Evolutionary conservation across 2,329 filamentous ascomycete species (phyloP).

Genomic region (Thielaviopsis ethacetica): DNA sequence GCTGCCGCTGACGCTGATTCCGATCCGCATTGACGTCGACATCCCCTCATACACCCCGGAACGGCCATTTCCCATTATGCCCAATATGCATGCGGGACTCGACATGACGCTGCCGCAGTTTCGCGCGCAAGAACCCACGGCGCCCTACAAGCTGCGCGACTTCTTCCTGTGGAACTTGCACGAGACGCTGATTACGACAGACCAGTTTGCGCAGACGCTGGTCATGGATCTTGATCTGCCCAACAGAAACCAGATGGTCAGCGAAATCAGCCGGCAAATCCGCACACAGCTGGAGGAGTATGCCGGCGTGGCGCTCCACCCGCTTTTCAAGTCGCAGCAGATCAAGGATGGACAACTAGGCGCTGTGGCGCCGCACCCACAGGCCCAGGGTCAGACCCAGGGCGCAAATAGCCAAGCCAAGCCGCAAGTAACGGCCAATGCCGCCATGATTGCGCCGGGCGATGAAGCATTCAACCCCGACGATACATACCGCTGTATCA

Average conservation of each 20-base stretch:
- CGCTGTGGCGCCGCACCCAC: constrained; percentile 12
- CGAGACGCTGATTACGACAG: constrained; percentile 82
- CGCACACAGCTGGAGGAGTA: constrained; percentile 92
- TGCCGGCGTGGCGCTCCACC: constrained; percentile 82
- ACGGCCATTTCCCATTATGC: constrained; percentile 45
- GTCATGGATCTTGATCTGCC: constrained; percentile 90
- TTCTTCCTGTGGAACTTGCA: constrained; percentile 98
- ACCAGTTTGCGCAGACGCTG: constrained; percentile 81
- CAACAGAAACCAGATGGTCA: constrained; percentile 49
- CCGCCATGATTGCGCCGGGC: constrained; percentile 35
- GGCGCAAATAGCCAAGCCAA: constrained; percentile 17
- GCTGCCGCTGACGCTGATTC: constrained; percentile 78
- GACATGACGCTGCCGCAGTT: constrained; percentile 67
- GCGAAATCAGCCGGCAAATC: constrained; percentile 84
- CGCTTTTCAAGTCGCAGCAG: constrained; percentile 58
- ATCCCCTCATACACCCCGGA: constrained; percentile 60
- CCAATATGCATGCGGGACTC: constrained; percentile 29
- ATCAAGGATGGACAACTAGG: constrained; percentile 15
- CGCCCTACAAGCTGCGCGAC: constrained; percentile 79
- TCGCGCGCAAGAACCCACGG: constrained; percentile 59
- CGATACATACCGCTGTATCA: constrained; percentile 86
- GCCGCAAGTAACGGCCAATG: constrained; percentile 50
- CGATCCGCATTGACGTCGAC: constrained; percentile 91
- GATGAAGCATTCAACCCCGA: constrained; percentile 65
- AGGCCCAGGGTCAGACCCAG: constrained; percentile 9